Evolutionary conservation across 768 basidiomycete species (phyloP), one percentile per base, ranked within the genome.

Genomic region (Lyophyllum atratum): DNA sequence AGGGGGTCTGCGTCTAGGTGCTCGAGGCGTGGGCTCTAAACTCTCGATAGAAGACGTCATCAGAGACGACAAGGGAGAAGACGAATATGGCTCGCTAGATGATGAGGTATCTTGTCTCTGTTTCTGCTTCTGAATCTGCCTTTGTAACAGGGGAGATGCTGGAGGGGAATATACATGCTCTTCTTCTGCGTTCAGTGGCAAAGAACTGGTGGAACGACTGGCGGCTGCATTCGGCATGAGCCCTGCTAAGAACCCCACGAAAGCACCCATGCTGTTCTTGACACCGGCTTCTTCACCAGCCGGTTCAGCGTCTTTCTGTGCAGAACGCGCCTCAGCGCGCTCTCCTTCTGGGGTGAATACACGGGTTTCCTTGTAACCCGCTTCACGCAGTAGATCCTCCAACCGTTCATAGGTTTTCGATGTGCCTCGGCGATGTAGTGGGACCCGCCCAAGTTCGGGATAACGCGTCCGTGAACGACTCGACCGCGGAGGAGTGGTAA

Each of bases 301-400:
- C 17, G 63, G 68, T 22, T 61, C 65, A 49, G 67, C 66, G 56
- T 65, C 59, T 56, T 63, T 67, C 12, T 70, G 67, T 11, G 66
- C 66, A 21, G 66, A 64, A 24, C 68, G 68, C 17, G 73, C 74
- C 17, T 67, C 65, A 37, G 82, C 43, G 42, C 47, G 80, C 57
- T 93, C 90, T 4, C 80, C 76, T 70, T 94, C 92, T 8, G 94
- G 93, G 0, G 94, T 95, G 64, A 92, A 90, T 11, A 97, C 81
- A 42, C 93, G 83, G 3, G 93, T 95, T 67, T 96, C 94, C 70
- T 93, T 93, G 78, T 95, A 95, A 1, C 94, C 94, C 1, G 92
- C 92, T 68, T 93, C 90, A 49, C 84, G 79, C 25, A 97, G 79
- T 17, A 97, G 77, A 72, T 95, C 92, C 61, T 94, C 94, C 19